A percentile compares a stretch with the other conserved stretches of the same genome.
Conservation (phyloP, 768 basidiomycete genomes). For the Panaeolus papilionaceus region DNA sequence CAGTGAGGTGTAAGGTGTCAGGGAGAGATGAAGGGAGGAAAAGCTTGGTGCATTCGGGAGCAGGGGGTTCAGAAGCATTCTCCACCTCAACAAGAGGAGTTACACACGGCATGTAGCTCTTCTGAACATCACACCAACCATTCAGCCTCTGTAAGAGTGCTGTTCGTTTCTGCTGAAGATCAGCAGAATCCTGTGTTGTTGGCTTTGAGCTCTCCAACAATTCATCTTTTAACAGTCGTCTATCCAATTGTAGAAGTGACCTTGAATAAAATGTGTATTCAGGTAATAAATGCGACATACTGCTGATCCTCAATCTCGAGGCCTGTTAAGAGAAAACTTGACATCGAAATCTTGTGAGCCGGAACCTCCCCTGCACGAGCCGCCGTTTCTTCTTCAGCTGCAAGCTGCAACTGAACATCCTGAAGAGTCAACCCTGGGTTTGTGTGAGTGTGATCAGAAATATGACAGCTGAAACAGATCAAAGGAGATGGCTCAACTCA, state of each 20-base stretch:
- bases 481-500: too few relatives aligned
- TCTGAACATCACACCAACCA: background rate
- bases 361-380: background rate
- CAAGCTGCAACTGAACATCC: background rate
- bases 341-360: background rate
- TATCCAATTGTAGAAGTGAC: too few relatives aligned
- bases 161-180: background rate
- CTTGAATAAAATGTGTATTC: too few relatives aligned
- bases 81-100: background rate
- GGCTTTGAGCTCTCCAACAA: too few relatives aligned
- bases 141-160: background rate
- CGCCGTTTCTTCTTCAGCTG: background rate
- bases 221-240: too few relatives aligned
- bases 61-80: background rate
- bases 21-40: background rate
- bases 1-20: background rate
- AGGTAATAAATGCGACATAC: too few relatives aligned
- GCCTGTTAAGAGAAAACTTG: background rate
- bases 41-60: background rate
- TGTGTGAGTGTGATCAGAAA: too few relatives aligned
- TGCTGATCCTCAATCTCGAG: background rate
- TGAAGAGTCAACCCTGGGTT: background rate
- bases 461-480: too few relatives aligned
- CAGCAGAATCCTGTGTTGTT: too few relatives aligned
- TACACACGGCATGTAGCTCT: background rate